A percentile compares a stretch with the other conserved stretches of the same genome.
These are phyloP conservation scores for Curvularia lunata DNA, from an alignment of 2,329 filamentous ascomycete species.

Conservation along the genomic window DNA sequence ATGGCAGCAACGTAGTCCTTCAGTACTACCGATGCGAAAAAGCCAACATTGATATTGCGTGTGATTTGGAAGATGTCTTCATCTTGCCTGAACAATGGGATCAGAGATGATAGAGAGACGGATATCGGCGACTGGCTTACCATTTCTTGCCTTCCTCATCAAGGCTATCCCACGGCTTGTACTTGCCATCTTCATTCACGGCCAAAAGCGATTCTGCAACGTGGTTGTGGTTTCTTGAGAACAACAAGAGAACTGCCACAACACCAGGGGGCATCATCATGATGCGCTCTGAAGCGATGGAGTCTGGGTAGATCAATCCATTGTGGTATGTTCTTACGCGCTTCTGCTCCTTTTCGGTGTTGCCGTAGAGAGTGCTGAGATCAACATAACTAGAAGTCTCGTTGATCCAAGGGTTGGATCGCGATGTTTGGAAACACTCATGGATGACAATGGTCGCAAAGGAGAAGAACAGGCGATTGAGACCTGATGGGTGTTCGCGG, in stretches of 20 bases:
- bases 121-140: constrained; percentile 15
- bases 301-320: constrained; percentile 71
- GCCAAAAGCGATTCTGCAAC: constrained; percentile 75
- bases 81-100: constrained; percentile 33
- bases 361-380: constrained; percentile 72
- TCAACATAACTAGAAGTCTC: constrained; percentile 77
- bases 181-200: constrained; percentile 83
- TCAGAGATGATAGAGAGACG: background rate
- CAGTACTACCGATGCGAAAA: constrained; percentile 69
- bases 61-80: constrained; percentile 62
- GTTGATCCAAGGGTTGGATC: constrained; percentile 66
- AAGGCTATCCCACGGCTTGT: constrained; percentile 71
- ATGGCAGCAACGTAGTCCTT: constrained; percentile 82
- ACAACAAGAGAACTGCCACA: constrained; percentile 69
- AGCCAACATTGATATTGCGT: constrained; percentile 58
- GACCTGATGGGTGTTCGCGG: constrained; percentile 69
- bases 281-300: constrained; percentile 69
- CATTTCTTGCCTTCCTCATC: constrained; percentile 46
- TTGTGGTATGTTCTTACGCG: constrained; percentile 68
- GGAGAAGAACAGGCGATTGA: constrained; percentile 75
- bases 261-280: constrained; percentile 72
- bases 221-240: constrained; percentile 80
- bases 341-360: constrained; percentile 69
- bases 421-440: constrained; percentile 70
- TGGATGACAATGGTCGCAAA: constrained; percentile 68